These are phyloP conservation scores for Diaporthe sp. DNA, from an alignment of 2,329 filamentous ascomycete species.

Conservation along the genomic window DNA sequence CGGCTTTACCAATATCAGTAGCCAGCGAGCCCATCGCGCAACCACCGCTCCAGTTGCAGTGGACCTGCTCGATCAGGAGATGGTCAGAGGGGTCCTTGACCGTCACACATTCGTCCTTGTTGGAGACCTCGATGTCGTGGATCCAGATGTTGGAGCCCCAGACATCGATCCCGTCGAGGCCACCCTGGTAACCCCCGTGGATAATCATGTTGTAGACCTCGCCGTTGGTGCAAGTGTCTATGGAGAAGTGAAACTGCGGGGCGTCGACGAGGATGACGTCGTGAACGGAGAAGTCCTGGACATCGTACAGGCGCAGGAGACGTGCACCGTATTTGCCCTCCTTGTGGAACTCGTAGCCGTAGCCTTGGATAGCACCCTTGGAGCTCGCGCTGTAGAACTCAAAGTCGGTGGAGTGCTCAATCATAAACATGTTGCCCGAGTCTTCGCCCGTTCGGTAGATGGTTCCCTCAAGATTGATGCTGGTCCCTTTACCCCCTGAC, in stretches of 20 bases:
- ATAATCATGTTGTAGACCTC: slow-evolving; percentile 67
- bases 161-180: slow-evolving; percentile 66
- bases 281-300: slow-evolving; percentile 58
- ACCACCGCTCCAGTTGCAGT: slow-evolving; percentile 69
- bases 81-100: slow-evolving; percentile 58
- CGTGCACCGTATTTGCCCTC: slow-evolving; percentile 49
- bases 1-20: slow-evolving; percentile 47
- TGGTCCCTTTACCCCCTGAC: slow-evolving; percentile 55
- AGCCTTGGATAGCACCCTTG: slow-evolving; percentile 60
- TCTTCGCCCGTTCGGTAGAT: slow-evolving; percentile 41
- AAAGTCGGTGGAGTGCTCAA: slow-evolving; percentile 50
- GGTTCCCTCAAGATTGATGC: slow-evolving; percentile 57
- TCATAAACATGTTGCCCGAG: slow-evolving; percentile 41
- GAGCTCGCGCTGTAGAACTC: slow-evolving; percentile 56
- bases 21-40: slow-evolving; percentile 66
- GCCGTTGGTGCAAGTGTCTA: slow-evolving; percentile 53
- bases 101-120: slow-evolving; percentile 64
- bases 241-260: slow-evolving; percentile 39
- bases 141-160: slow-evolving; percentile 65
- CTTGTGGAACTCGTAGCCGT: slow-evolving; percentile 58
- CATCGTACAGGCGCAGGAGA: slow-evolving; percentile 55
- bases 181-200: slow-evolving; percentile 59
- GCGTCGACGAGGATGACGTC: slow-evolving; percentile 60
- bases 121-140: slow-evolving; percentile 70
- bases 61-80: slow-evolving; percentile 68